Evolutionary conservation across 2,329 filamentous ascomycete genomes (phyloP), one percentile per base, ranked within the genome.

Genomic region (Clonostachys rosea): DNA sequence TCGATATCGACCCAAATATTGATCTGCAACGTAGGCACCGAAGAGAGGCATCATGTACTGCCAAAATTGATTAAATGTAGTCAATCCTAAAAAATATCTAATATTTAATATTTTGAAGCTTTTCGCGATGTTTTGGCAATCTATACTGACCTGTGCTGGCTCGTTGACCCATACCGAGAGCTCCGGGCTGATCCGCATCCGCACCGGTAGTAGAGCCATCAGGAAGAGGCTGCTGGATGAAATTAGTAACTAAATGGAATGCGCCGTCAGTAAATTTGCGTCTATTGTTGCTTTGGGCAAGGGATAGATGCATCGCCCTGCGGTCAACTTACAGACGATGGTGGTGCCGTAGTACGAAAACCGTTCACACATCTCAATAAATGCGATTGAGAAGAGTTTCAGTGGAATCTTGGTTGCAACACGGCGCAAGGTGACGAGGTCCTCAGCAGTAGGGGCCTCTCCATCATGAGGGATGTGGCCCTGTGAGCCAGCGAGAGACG

Each of bases 301-400:
- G 17, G 10, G n/a, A 42, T n/a, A 42, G 34, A 18, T 0, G 24
- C 8, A 10, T 30, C 8, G 24, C 24, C 24, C 24, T 30, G 24
- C 16, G 9, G 30, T 17, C 24, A 69, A 84, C 59, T 82, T 62
- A 83, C 80, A 83, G 37, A 86, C 74, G 39, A 79, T 75, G 11
- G 77, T 79, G 6, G 78, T 81, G 34, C 86, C 86, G 55, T 88
- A 88, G 70, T 87, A 89, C 4, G 81, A 84, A 63, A 87, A 87
- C 34, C 86, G 80, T 64, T 89, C 86, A 63, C 83, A 87, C 30
- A 88, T 61, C 61, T 88, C 84, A 40, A 87, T 74, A 49, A 87
- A 81, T 3, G 80, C 82, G 50, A 88, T 77, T 33, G 78, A 82
- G 58, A 79, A 86, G 10, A 81, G 69, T 35, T 71, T 75, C 66